Evolutionary conservation across 352 stramenopile species (phyloP).

Genomic region (Pythium utonaiense): DNA sequence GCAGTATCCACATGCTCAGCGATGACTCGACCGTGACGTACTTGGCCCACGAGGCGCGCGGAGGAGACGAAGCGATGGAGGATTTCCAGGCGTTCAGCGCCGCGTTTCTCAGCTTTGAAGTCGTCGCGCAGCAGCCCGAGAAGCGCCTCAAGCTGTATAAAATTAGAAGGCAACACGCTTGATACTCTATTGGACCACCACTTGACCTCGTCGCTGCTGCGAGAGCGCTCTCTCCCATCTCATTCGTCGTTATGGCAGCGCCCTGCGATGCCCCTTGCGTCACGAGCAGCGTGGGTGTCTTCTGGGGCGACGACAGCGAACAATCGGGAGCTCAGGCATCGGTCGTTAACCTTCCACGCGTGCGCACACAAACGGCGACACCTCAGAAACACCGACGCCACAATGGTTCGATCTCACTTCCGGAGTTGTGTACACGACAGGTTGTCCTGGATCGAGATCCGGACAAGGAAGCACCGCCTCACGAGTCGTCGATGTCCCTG

Average conservation of each 20-base stretch:
- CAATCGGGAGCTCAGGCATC: not conserved
- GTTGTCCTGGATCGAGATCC: not conserved
- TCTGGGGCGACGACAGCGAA: constrained; percentile 7
- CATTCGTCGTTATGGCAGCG: not conserved
- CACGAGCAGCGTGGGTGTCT: not conserved
- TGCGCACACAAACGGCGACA: not conserved
- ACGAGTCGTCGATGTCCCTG: constrained; percentile 28
- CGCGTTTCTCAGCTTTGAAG: constrained; percentile 33
- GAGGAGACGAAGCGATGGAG: constrained; percentile 65
- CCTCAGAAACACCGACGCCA: not conserved
- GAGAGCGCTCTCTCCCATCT: constrained; percentile 11
- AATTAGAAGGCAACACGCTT: constrained; percentile 31
- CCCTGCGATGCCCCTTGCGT: not conserved
- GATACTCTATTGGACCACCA: constrained; percentile 1
- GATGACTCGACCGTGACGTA: constrained; percentile 52
- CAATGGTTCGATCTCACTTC: not conserved
- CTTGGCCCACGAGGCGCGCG: constrained; percentile 64
- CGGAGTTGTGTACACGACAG: constrained; percentile 5
- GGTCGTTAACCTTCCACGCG: not conserved
- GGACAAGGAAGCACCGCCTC: constrained; percentile 1
- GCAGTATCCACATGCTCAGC: constrained; percentile 63
- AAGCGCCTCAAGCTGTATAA: constrained; percentile 45
- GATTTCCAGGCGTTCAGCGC: constrained; percentile 61
- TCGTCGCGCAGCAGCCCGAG: constrained; percentile 35
- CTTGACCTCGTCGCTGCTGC: not conserved